These are phyloP conservation scores for Mytilinidion resinicola DNA, from an alignment of 495 filamentous ascomycete species.

Conservation along the genomic window DNA sequence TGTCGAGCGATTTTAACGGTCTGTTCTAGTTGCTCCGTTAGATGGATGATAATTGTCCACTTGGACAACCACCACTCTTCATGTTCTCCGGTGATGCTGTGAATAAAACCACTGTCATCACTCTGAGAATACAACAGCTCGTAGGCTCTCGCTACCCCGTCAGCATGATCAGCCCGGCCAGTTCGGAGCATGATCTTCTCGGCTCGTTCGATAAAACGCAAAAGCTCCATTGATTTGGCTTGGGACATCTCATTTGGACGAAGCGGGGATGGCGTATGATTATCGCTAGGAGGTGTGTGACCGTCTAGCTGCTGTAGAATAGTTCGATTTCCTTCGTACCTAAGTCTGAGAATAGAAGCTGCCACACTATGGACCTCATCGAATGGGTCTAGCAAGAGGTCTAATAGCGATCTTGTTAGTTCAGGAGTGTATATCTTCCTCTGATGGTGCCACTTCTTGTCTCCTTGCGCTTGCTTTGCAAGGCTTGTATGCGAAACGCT, in stretches of 20 bases:
- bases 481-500: slow-evolving; percentile 17
- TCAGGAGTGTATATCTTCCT: slow-evolving; percentile 50
- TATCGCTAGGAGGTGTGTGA: neutral
- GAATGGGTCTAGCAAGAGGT: slow-evolving; percentile 80
- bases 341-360: slow-evolving; percentile 49
- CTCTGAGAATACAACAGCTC: slow-evolving; percentile 24
- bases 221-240: slow-evolving; percentile 11
- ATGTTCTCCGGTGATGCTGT: neutral
- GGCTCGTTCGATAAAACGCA: slow-evolving; percentile 42
- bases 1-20: slow-evolving; percentile 24
- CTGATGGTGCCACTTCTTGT: slow-evolving; percentile 46
- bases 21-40: slow-evolving; percentile 24
- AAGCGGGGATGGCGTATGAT: neutral
- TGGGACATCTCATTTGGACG: neutral
- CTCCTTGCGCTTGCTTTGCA: slow-evolving; percentile 32
- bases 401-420: slow-evolving; percentile 53
- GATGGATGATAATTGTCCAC: slow-evolving; percentile 1
- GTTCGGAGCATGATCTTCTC: slow-evolving; percentile 52
- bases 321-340: slow-evolving; percentile 5
- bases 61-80: neutral
- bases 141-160: slow-evolving; percentile 63
- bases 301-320: neutral
- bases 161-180: slow-evolving; percentile 78
- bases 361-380: slow-evolving; percentile 79
- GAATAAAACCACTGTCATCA: neutral